These are phyloP conservation scores for Endocarpon pusillum DNA, from an alignment of 495 filamentous ascomycete species.

Conservation along the genomic window DNA sequence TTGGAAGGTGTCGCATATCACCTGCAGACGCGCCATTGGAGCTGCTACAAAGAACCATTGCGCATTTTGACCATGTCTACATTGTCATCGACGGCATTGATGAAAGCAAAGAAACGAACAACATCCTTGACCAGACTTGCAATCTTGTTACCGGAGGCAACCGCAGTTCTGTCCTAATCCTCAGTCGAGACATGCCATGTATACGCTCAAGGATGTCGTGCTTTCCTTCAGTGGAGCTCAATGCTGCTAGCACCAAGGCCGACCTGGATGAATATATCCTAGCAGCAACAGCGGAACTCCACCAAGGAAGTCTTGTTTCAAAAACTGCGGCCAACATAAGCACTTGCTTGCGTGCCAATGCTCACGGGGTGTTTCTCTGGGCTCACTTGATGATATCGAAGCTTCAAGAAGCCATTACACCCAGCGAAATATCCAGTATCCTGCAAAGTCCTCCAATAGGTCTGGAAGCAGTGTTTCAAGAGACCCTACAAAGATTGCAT, in stretches of 20 bases:
- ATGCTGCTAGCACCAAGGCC: neutral
- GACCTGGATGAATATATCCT: neutral
- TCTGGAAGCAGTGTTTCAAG: neutral
- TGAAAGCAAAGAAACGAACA: neutral
- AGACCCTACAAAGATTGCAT: too few species aligned
- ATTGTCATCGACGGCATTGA: neutral
- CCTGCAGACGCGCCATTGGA: too few species aligned
- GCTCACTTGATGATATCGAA: neutral
- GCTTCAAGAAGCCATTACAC: neutral
- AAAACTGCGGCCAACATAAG: neutral
- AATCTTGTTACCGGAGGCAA: neutral
- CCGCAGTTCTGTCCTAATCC: too few species aligned
- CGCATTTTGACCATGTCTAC: neutral
- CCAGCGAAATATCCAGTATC: neutral
- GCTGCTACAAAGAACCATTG: too few species aligned
- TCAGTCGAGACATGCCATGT: neutral
- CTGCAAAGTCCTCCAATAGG: neutral
- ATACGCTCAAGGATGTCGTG: neutral
- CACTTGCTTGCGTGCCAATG: neutral
- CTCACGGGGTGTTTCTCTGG: neutral
- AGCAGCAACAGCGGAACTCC: too few species aligned
- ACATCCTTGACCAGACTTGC: too few species aligned
- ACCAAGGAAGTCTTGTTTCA: neutral
- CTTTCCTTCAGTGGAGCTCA: neutral
- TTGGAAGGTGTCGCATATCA: too few species aligned